These are phyloP conservation scores for Lavandula angustifolia DNA, from an alignment of 257 asterid genomes.

Conservation along the genomic window DNA sequence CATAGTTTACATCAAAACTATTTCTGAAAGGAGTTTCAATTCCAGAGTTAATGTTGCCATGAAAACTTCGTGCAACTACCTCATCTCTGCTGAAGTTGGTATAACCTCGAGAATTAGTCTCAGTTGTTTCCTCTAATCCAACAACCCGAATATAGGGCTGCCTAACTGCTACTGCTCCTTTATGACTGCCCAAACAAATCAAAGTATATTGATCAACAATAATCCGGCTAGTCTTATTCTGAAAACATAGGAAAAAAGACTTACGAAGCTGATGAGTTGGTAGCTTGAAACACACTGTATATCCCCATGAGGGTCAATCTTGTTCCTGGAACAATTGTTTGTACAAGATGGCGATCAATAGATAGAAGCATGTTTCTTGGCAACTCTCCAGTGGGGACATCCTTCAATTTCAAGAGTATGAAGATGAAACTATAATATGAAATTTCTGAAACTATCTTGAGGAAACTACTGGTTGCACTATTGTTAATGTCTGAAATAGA, in stretches of 20 bases:
- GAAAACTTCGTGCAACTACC: conserved; percentile 45
- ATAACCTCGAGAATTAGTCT: conserved; percentile 79
- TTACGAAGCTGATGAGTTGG: conserved; percentile 84
- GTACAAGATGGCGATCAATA: conserved; percentile 95
- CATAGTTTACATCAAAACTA: not conserved
- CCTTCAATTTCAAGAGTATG: conserved; percentile 45
- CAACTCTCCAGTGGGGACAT: conserved; percentile 97
- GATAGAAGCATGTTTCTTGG: conserved; percentile 97
- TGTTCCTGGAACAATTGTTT: conserved; percentile 98
- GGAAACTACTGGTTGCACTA: not conserved
- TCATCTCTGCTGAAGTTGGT: conserved; percentile 83
- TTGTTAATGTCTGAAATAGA: not conserved
- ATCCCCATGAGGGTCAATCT: conserved; percentile 96
- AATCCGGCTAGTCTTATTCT: conserved; percentile 3
- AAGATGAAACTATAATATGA: conserved; percentile 15
- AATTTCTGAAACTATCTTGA: conserved; percentile 4
- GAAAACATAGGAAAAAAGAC: conserved; percentile 31
- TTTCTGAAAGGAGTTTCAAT: conserved; percentile 19
- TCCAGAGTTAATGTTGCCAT: conserved; percentile 3
- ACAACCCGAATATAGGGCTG: conserved; percentile 96
- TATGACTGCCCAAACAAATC: conserved; percentile 57
- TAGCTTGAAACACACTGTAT: conserved; percentile 90
- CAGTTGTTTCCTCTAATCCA: conserved; percentile 83
- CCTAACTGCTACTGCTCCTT: conserved; percentile 97
- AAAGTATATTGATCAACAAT: conserved; percentile 24